Evolutionary conservation across 1,284 basidiomycete species (phyloP).

Genomic region (Ustilago loliicola): DNA sequence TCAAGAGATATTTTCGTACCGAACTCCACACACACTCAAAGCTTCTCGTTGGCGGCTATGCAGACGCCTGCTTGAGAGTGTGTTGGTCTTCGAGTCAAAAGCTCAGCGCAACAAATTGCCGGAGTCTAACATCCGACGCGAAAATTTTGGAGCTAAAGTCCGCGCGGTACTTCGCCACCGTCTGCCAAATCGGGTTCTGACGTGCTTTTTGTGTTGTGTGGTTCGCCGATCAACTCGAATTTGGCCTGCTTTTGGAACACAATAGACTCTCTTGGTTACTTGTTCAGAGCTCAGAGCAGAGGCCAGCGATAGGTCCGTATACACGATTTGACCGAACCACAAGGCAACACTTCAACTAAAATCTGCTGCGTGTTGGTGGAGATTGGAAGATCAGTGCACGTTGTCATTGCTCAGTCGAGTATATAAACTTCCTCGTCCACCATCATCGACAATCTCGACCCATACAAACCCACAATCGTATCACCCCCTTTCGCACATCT

Average conservation of each 20-base stretch:
- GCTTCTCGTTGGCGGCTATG: conserved; percentile 2
- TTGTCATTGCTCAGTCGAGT: conserved; percentile 9
- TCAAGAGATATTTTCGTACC: neutral
- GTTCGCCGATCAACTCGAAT: conserved; percentile 18
- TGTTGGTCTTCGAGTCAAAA: neutral
- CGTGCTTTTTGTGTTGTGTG: conserved; percentile 12
- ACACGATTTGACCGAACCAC: neutral
- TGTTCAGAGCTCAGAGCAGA: neutral
- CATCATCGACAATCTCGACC: neutral
- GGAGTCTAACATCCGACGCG: conserved; percentile 2
- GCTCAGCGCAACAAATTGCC: neutral
- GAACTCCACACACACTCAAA: neutral
- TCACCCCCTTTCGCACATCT: neutral
- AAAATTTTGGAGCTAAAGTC: conserved; percentile 20
- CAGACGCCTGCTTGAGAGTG: neutral
- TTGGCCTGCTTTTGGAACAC: conserved; percentile 9
- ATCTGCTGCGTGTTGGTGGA: too few species aligned
- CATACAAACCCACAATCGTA: neutral
- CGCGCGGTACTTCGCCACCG: conserved; percentile 6
- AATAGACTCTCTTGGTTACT: neutral
- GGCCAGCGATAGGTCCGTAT: conserved; percentile 5
- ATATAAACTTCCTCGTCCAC: conserved; percentile 2
- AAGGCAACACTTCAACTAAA: conserved; percentile 6
- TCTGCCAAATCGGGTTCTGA: conserved; percentile 6
- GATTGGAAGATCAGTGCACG: neutral